Evolutionary conservation across 208 protist species (phyloP).

Genomic region (Wallacemonas collosoma): DNA sequence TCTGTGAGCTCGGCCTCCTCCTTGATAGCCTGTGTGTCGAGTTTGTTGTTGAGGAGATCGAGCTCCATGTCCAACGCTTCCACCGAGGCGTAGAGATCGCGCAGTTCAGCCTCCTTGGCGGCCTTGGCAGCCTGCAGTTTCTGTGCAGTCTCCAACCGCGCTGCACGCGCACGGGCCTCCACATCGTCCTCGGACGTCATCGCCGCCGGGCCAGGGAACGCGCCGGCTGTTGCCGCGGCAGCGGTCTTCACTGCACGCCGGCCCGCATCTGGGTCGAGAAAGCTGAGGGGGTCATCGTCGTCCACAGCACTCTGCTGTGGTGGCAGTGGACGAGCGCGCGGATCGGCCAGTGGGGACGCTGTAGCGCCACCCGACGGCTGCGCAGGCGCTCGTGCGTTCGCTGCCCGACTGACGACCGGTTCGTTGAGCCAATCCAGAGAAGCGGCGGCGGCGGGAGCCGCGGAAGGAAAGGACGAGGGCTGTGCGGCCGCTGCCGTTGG

Average conservation of each 20-base stretch:
- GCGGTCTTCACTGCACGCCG: background rate
- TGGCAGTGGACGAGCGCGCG: too few species aligned
- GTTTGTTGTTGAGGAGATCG: constrained; percentile 28
- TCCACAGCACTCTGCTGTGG: background rate
- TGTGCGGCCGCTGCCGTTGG: background rate
- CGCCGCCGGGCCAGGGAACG: background rate
- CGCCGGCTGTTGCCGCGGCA: background rate
- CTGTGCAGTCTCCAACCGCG: constrained; percentile 6
- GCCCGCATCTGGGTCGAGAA: constrained; percentile 26
- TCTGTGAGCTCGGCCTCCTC: constrained; percentile 60
- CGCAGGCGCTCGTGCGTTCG: background rate
- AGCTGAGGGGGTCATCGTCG: constrained; percentile 8
- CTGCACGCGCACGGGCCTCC: constrained; percentile 3
- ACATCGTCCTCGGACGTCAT: constrained; percentile 1
- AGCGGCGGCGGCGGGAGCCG: background rate
- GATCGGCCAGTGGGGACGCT: too few species aligned
- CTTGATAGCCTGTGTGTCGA: constrained; percentile 52
- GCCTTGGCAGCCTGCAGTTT: constrained; percentile 1
- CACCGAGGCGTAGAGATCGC: constrained; percentile 38
- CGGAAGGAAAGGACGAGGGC: too few species aligned
- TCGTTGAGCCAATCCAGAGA: constrained; percentile 10
- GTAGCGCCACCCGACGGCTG: background rate
- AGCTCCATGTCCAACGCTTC: constrained; percentile 58
- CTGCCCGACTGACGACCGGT: background rate
- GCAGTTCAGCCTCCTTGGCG: constrained; percentile 20